Evolutionary conservation across 2,329 filamentous ascomycete genomes (phyloP), one percentile per base, ranked within the genome.

Genomic region (Cladobotryum mycophilum): DNA sequence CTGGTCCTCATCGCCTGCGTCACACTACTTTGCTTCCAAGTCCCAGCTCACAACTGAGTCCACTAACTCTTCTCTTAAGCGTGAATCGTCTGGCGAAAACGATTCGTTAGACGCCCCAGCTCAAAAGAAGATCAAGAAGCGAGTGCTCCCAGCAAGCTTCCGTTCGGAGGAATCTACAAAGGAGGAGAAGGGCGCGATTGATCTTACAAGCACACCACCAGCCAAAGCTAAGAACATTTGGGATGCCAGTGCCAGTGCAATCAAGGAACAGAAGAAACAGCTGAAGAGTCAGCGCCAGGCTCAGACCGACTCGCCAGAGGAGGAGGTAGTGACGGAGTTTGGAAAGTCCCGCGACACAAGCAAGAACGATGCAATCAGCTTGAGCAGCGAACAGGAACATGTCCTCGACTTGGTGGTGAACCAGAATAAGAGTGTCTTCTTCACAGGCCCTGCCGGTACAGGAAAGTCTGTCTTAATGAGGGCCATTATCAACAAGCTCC

Each of bases 381-480:
- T 99, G 35, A 96, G 89, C 64, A 80, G 86, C 12, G 93, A 99
- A 65, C 93, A 99, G 68, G 79, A 82, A 53, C 82, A 88, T 52
- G 89, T 99, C 11, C 74, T 95, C 51, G 83, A 89, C 42, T 74
- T 96, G 17, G 92, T 99, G 9, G 79, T 89, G 7, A 80, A 93
- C 18, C 74, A 88, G 56, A 80, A 80, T 53, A 86, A 90, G 66
- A 97, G 92, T 60, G 91, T 96, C 2, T 99, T 99, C 73, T 99
- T 99, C 67, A 99, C 93, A 1, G 93, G 93, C 60, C 95, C 93
- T 53, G 93, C 93, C 52, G 90, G 86, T 76, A 96, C 93, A 4
- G 93, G 93, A 67, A 99, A 99, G 74, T 99, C 93, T 1, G 92
- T 99, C 4, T 71, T 99, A 51, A 89, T 99, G 79, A 82, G 91